Percentiles rank a stretch among this genome's conserved stretches.
Conservation (phyloP, 441 rosid species). For the Theobroma grandiflorum region DNA sequence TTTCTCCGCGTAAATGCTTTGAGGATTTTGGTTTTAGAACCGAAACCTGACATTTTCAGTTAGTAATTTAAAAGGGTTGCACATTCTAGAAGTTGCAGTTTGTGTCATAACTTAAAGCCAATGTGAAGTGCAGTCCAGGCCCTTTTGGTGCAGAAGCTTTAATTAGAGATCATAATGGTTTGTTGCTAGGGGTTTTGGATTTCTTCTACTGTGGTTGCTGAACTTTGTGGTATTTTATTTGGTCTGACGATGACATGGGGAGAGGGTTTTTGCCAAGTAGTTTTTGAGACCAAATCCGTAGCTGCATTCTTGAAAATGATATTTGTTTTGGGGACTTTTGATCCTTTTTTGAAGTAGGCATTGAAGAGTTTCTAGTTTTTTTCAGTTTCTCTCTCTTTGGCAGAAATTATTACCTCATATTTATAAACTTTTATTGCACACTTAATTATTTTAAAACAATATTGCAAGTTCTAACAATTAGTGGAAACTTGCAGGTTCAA, state of each 20-base stretch:
- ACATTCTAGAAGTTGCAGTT: background rate
- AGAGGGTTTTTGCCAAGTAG: background rate
- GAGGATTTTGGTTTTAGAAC: background rate
- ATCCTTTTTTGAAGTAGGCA: background rate
- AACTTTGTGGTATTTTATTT: background rate
- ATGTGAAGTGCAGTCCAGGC: background rate
- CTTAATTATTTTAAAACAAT: slow-evolving; percentile 9
- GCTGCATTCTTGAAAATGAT: background rate
- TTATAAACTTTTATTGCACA: background rate
- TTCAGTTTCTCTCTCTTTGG: background rate
- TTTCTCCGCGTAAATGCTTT: background rate
- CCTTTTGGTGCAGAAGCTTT: background rate
- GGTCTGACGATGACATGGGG: background rate
- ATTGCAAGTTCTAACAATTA: slow-evolving; percentile 22
- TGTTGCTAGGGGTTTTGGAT: background rate
- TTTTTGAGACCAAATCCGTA: background rate
- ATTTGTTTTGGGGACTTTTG: background rate
- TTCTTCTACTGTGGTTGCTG: background rate
- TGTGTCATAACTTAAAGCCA: background rate
- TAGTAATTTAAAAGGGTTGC: background rate
- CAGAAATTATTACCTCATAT: background rate
- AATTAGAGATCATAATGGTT: background rate
- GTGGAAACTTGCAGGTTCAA: slow-evolving; percentile 57
- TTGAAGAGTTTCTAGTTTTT: background rate
- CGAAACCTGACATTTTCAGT: background rate